Conservation (phyloP, 2,329 filamentous ascomycete genomes). For the Diaporthe aspalathi region DNA sequence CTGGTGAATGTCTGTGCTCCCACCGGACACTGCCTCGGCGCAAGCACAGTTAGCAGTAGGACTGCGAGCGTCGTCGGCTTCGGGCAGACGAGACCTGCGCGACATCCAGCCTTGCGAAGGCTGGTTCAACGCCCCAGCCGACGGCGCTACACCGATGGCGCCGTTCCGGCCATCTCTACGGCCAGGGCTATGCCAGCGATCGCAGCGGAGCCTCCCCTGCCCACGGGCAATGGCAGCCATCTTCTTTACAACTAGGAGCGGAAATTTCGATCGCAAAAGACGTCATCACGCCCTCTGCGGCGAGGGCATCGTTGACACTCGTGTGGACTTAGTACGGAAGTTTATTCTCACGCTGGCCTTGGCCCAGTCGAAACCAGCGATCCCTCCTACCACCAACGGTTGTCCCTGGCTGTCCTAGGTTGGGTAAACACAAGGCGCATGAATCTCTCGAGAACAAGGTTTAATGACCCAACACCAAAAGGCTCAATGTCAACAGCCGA, state of each 20-base stretch:
- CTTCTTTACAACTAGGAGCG: conserved; percentile 10
- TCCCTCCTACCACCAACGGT: background rate
- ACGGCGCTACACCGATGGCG: background rate
- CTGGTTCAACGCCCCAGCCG: background rate
- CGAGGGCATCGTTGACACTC: conserved; percentile 20
- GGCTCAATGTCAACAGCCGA: conserved; percentile 29
- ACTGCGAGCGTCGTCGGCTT: background rate
- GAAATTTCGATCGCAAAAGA: conserved; percentile 4
- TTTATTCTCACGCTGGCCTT: conserved; percentile 18
- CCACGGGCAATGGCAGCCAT: conserved; percentile 1
- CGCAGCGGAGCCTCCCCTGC: background rate
- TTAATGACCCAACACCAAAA: conserved; percentile 31
- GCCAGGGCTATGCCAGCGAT: conserved; percentile 31
- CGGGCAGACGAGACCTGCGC: background rate
- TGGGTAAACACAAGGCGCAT: conserved; percentile 17
- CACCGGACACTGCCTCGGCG: background rate
- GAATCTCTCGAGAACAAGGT: conserved; percentile 5
- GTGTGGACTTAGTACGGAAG: conserved; percentile 15
- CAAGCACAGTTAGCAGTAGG: too few relatives aligned
- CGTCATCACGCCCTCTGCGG: background rate
- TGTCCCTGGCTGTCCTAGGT: conserved; percentile 12
- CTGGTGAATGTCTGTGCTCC: conserved; percentile 33
- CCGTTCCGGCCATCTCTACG: background rate
- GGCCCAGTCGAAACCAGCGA: conserved; percentile 7
- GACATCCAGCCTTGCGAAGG: background rate